Evolutionary conservation across 306 rosid species (phyloP), one percentile per base, ranked within the genome.

Genomic region (Ormosia semicastrata): DNA sequence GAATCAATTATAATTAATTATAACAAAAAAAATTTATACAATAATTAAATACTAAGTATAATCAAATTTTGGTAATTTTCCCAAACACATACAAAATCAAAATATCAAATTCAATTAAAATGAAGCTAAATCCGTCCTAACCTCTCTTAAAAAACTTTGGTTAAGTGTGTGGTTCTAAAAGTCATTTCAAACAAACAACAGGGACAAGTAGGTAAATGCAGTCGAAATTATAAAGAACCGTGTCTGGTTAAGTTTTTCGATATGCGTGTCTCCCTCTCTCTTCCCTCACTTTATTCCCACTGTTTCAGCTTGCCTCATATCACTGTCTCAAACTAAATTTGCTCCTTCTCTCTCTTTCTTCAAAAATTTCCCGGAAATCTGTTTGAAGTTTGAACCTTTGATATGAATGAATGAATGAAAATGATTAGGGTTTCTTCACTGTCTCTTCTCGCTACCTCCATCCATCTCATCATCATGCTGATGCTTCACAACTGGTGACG

Each of bases 181-280:
- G 24, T 90, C 90, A 86, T 86, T 86, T 88, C 86, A 33, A 24
- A 66, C 71, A 85, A 82, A 86, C 79, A 73, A 15, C n/a, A 87
- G 88, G 91, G 91, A 91, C 85, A 87, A 14, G 30, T 44, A 73
- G 83, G 91, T 89, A 88, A 91, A 89, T 89, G 85, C 88, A 77
- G 78, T 79, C 69, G 59, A 62, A 77, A 24, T 77, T 76, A 65
- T 66, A 72, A 80, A 75, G 37, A 81, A 81, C 78, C 50, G 69
- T 63, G 56, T 54, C 4, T 77, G 39, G 80, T 59, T 59, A 71
- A 33, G 57, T 88, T 83, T 77, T 73, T 90, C 83, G 94, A 82
- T 86, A 65, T 86, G 83, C 82, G 94, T 86, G 90, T 89, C 63
- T 56, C 76, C 36, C 83, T 73, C 79, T 82, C 83, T 49, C 70